phyloP scores from a whole-genome alignment of 2,329 filamentous ascomycete species.

The Penicillium sp. region DNA sequence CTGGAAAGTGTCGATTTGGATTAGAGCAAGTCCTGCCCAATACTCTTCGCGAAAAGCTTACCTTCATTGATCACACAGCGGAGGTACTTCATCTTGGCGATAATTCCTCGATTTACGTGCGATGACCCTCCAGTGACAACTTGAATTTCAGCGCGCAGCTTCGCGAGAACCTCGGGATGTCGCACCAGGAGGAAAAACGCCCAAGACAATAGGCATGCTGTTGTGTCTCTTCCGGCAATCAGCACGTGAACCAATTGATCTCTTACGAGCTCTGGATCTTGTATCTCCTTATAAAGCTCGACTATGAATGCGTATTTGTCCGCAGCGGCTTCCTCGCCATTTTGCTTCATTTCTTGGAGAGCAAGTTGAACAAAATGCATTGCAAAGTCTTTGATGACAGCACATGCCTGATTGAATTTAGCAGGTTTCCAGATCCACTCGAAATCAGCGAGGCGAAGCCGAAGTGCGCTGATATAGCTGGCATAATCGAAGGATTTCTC shows the following conservation, averaged over 20 bases:
- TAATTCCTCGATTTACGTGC: not conserved
- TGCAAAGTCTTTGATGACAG: constrained; percentile 1
- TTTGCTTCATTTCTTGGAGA: constrained; percentile 3
- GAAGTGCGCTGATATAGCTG: not conserved
- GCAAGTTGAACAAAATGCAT: constrained; percentile 3
- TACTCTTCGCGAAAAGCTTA: not conserved
- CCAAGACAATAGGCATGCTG: constrained; percentile 21
- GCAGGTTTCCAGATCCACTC: constrained; percentile 4
- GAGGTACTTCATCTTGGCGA: constrained; percentile 67
- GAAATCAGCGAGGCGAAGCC: constrained; percentile 5
- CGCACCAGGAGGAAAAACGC: constrained; percentile 46
- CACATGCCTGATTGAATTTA: constrained; percentile 1
- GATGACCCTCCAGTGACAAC: constrained; percentile 10
- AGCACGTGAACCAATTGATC: constrained; percentile 24
- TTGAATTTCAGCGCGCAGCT: constrained; percentile 38
- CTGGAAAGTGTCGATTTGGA: not conserved
- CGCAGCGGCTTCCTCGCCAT: not conserved
- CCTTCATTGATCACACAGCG: constrained; percentile 57
- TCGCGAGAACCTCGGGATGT: constrained; percentile 51
- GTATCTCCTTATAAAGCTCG: constrained; percentile 29
- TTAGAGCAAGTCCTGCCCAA: not conserved
- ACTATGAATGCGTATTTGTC: constrained; percentile 2
- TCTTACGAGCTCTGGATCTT: constrained; percentile 11
- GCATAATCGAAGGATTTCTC: not conserved
- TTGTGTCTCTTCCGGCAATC: constrained; percentile 32